Base-by-base conservation (phyloP, 1,139 yeast species). In the Nadsonia commutata region DNA sequence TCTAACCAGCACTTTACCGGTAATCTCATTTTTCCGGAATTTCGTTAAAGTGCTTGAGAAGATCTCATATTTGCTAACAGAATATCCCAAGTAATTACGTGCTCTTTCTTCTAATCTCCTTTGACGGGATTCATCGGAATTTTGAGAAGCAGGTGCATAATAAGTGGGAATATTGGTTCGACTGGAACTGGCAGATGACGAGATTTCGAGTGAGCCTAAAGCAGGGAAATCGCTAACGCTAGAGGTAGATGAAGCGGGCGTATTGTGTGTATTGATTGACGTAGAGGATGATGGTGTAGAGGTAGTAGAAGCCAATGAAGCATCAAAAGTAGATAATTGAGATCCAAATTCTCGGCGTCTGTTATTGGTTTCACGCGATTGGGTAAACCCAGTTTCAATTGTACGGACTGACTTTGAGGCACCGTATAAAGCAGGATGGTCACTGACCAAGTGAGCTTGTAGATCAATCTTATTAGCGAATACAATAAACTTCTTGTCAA, bases 401-500 rank as follows among this genome's bases (percentile, higher is more conserved):
- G 53, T 51, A 33, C 59, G 51, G 3, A 58, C 56, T 1, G 56
- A 50, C 40, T 51, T 51, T 3, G 55, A 52, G 16, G 48, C 54
- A 9, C 63, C 65, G 13, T 63, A 57, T 11, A 69, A 59, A 2
- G 75, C 74, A 3, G 88, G 80, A 60, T 90, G 98, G 50, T 81
- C 90, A 51, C 77, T 76, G 43, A 85, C 65, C 79, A 85, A 80
- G 60, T 90, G 98, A 1, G 94, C 93, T 42, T 84, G 80, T 43
- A 90, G 66, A 54, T 86, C 97, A 49, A 86, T 65, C 46, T 84
- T 94, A 51, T 86, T 90, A 23, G 80, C 72, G 57, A 90, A 90
- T 1, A 90, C 98, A 31, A 93, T 93, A 63, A 90, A 88, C 58
- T 84, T 80, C 58, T 82, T 77, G 46, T 88, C 97, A 42, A 88